Evolutionary conservation across 225 moss, liverwort and hornwort species (phyloP).

Genomic region (Polytrichum commune): DNA sequence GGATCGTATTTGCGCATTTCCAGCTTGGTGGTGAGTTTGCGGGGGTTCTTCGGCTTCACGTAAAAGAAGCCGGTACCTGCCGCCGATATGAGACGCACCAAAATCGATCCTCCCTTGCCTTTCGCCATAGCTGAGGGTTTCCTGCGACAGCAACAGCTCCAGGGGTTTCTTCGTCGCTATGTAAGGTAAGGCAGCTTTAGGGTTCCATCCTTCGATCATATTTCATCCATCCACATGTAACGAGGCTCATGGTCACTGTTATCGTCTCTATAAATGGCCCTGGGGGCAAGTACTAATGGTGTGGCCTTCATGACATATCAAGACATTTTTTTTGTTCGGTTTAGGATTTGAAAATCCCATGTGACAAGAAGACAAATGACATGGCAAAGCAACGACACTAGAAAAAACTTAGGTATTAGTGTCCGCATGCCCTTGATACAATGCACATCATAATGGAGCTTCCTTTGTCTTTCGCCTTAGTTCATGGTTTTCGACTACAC

Average conservation of each 20-base stretch:
- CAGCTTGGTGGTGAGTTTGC: slow-evolving; percentile 85
- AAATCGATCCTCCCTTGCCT: slow-evolving; percentile 81
- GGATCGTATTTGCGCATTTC: slow-evolving; percentile 98
- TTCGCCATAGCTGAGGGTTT: slow-evolving; percentile 63
- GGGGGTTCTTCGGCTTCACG: slow-evolving; percentile 86
- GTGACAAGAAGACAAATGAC: too few relatives aligned
- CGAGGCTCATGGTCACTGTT: too few relatives aligned
- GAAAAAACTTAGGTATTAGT: too few relatives aligned
- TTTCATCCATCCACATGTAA: too few relatives aligned
- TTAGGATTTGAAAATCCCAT: too few relatives aligned
- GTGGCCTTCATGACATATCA: too few relatives aligned
- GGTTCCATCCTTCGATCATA: too few relatives aligned
- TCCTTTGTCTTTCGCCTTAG: slow-evolving; percentile 88
- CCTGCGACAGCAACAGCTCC: neutral
- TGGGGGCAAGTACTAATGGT: too few relatives aligned
- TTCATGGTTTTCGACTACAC: neutral
- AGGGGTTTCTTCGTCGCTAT: neutral
- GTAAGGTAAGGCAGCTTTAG: too few relatives aligned
- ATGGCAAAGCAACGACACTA: too few relatives aligned
- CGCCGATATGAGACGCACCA: slow-evolving; percentile 86
- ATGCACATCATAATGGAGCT: slow-evolving; percentile 79
- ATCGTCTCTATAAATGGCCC: too few relatives aligned
- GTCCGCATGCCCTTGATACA: slow-evolving; percentile 47
- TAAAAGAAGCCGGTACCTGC: slow-evolving; percentile 95
- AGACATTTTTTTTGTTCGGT: too few relatives aligned